These are phyloP conservation scores for Sicyos baderoa DNA, from an alignment of 306 rosid genomes.

Conservation along the genomic window DNA sequence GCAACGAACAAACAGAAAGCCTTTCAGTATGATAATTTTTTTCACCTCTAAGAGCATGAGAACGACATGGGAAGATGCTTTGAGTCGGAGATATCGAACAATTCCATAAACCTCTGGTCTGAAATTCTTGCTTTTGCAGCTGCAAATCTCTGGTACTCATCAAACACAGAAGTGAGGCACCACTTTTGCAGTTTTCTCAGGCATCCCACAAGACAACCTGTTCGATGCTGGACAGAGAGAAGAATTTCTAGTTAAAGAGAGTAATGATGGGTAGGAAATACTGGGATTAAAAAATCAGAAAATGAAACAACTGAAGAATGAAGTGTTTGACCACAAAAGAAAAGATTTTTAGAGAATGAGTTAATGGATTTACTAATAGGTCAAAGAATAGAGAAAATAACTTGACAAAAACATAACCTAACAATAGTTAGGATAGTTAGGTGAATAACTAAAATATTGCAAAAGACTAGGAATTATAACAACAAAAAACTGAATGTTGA, in stretches of 20 bases:
- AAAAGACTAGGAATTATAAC: too few relatives aligned
- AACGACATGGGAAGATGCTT: constrained; percentile 59
- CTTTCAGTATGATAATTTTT: constrained; percentile 24
- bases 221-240: constrained; percentile 65
- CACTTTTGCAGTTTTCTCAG: constrained; percentile 80
- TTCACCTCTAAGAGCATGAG: constrained; percentile 53
- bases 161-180: constrained; percentile 87
- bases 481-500: too few relatives aligned
- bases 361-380: too few relatives aligned
- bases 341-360: too few relatives aligned
- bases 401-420: too few relatives aligned
- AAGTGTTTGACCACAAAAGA: too few relatives aligned
- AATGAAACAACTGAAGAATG: too few relatives aligned
- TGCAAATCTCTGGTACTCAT: constrained; percentile 89
- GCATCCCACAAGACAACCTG: constrained; percentile 98
- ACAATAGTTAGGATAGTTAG: too few relatives aligned
- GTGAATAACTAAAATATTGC: too few relatives aligned
- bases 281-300: background rate
- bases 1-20: constrained; percentile 26
- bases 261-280: too few relatives aligned
- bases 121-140: constrained; percentile 94
- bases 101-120: constrained; percentile 93
- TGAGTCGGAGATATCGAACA: constrained; percentile 73
- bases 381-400: too few relatives aligned
- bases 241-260: constrained; percentile 15